Base-by-base conservation (phyloP, 1,139 yeast species). In the Tardiomyces depauwii region DNA sequence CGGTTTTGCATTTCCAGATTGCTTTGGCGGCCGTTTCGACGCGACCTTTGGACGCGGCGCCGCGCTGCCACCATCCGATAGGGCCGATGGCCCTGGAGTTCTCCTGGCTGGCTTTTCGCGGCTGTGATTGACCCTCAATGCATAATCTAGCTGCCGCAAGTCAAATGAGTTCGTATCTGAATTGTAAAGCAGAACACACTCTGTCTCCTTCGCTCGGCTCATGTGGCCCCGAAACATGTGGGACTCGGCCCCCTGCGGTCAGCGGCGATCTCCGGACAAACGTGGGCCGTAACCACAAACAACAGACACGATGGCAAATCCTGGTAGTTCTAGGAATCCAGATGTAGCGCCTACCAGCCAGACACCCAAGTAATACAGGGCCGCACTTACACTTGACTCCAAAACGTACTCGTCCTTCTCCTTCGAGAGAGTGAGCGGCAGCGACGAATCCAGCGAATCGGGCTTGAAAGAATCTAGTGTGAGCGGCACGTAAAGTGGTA, bases 101-200 rank as follows among this genome's bases (percentile, higher is more conserved):
- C 14, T 36, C 19, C 12, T 9, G 13, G 5, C 16, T 3, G 36
- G 36, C 27, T 46, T 38, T 39, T 51, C 63, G 13, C 61, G 51
- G 39, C 55, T 53, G 7, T 61, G 53, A 18, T 56, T 52, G 39
- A 61, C 61, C 32, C 63, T 52, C 33, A 63, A 41, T 6, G 60
- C 55, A 36, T 53, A 49, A 44, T 55, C 58, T 39, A 63, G 47
- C 38, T 56, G 59, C 44, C 53, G 54, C 41, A 63, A 49, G 42
- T 60, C 61, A 49, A 59, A 62, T 32, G 52, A 43, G 13, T 51
- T 43, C 2, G 54, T 45, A 13, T 50, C 48, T 2, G 54, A 51
- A 41, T 63, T 62, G 50, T 49, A 63, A 6, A 62, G 53, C 28
- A 63, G 53, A 18, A 61, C 62, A 44, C 63, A 63, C 42, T 63